A percentile compares a stretch with the other conserved stretches of the same genome.
Conservation (phyloP, 768 basidiomycete species). For the Rhodotorula sphaerocarpa region DNA sequence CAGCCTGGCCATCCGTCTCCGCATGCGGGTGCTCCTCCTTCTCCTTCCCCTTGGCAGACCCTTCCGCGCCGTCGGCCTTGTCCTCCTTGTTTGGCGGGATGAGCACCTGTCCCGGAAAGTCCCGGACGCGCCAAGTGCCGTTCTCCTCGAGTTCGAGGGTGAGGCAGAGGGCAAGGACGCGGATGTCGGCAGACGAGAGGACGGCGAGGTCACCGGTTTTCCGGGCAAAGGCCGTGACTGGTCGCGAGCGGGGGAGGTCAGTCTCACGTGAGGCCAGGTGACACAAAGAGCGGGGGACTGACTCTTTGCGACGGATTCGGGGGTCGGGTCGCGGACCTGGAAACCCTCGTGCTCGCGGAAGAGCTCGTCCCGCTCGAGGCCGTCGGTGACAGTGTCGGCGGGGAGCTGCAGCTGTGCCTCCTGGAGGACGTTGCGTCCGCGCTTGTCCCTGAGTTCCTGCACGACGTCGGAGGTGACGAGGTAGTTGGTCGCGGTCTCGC, state of each 20-base stretch:
- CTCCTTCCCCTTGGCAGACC: neutral
- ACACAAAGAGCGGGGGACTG: neutral
- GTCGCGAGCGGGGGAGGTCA: slow-evolving; percentile 1
- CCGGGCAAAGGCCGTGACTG: slow-evolving; percentile 85
- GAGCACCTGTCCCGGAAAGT: slow-evolving; percentile 39
- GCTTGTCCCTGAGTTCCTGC: slow-evolving; percentile 77
- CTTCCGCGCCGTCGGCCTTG: slow-evolving; percentile 27
- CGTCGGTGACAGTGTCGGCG: slow-evolving; percentile 12
- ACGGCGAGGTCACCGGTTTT: slow-evolving; percentile 94
- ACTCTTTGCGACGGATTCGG: slow-evolving; percentile 51
- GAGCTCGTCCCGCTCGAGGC: slow-evolving; percentile 1
- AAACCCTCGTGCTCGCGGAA: slow-evolving; percentile 28
- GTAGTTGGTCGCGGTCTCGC: slow-evolving; percentile 78
- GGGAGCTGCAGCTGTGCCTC: slow-evolving; percentile 53
- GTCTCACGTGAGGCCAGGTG: neutral
- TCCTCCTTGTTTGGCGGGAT: slow-evolving; percentile 43
- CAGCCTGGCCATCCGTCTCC: neutral
- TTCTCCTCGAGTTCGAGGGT: slow-evolving; percentile 55
- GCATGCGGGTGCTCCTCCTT: slow-evolving; percentile 2
- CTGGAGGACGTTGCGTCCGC: slow-evolving; percentile 77
- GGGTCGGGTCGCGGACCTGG: slow-evolving; percentile 40
- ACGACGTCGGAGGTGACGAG: slow-evolving; percentile 84
- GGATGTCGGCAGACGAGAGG: slow-evolving; percentile 80
- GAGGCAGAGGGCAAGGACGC: slow-evolving; percentile 80
- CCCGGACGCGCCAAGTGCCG: slow-evolving; percentile 41